Evolutionary conservation across 768 basidiomycete species (phyloP), one percentile per base, ranked within the genome.

Genomic region (Austroboletus eburneus): DNA sequence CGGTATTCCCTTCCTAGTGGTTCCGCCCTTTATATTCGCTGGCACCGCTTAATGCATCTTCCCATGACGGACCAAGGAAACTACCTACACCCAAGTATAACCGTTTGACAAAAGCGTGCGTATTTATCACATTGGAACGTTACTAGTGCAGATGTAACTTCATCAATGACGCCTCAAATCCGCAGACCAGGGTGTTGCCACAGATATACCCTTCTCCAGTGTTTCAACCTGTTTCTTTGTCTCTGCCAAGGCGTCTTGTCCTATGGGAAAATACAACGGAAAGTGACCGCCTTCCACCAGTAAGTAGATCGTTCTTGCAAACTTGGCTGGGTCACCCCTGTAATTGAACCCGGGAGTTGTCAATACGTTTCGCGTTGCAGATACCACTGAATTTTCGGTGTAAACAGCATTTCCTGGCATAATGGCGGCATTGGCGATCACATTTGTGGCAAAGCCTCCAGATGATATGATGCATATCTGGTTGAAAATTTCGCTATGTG

Each of bases 401-500:
- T 32, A 32, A 14, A 32, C 12, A 7, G 13, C 9, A 13, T 32
- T 32, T 13, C 14, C 30, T 32, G 30, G 30, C 30, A 32, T 6
- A 32, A 32, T 4, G 4, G 12, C 12, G 12, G 30, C 14, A 13
- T 32, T 32, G 30, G 30, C 16, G 0, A 41, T 2, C 9, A 6
- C 42, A 13, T 35, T 41, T 6, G 58, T 59, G 17, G 29, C 5
- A 14, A 59, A 61, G 37, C 36, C 42, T 27, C 59, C 59, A 3
- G 50, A 14, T 44, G 56, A 41, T 22, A 61, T 37, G 24, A 56
- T 55, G 37, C 54, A 54, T 32, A 61, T 48, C 54, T 61, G n/a
- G 9, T n/a, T 20, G 3, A 32, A 14, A 4, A 32, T 32, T 13
- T 32, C 9, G 4, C 30, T 32, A 13, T 32, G 4, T 32, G 14